Conservation (phyloP, 352 stramenopile species). For the Globisporangium spinosum region DNA sequence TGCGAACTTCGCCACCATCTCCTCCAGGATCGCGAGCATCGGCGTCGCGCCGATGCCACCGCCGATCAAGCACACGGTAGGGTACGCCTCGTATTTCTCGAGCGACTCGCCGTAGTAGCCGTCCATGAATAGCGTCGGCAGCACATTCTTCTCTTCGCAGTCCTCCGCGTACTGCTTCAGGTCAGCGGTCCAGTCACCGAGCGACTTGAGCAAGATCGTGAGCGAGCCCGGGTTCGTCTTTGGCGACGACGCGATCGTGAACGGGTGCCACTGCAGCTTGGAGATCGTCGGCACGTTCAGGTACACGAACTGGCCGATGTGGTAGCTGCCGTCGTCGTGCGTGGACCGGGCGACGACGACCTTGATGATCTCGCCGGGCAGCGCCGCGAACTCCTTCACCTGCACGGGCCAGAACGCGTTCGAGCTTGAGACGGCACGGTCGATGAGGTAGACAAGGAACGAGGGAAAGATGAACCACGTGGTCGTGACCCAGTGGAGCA, state of each 20-base stretch:
- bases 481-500: constrained; percentile 34
- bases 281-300: constrained; percentile 40
- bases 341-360: constrained; percentile 29
- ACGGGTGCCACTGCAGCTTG: constrained; percentile 51
- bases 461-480: constrained; percentile 38
- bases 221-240: constrained; percentile 17
- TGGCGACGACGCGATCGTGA: constrained; percentile 47
- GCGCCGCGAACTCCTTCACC: constrained; percentile 23
- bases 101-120: constrained; percentile 39
- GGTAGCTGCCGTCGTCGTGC: constrained; percentile 19
- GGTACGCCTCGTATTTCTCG: constrained; percentile 32
- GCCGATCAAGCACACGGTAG: constrained; percentile 27
- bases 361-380: constrained; percentile 29
- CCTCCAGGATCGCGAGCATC: constrained; percentile 34
- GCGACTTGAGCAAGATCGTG: constrained; percentile 38
- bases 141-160: constrained; percentile 24
- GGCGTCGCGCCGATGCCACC: constrained; percentile 40
- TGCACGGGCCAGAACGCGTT: constrained; percentile 28
- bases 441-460: constrained; percentile 36
- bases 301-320: constrained; percentile 46
- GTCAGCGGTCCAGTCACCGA: constrained; percentile 35
- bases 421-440: constrained; percentile 25
- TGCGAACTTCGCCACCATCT: constrained; percentile 15
- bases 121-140: constrained; percentile 38
- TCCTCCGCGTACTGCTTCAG: constrained; percentile 33